Percentiles rank a stretch among this genome's conserved stretches.
Conservation (phyloP, 768 basidiomycete species). For the Panellus pusillus region DNA sequence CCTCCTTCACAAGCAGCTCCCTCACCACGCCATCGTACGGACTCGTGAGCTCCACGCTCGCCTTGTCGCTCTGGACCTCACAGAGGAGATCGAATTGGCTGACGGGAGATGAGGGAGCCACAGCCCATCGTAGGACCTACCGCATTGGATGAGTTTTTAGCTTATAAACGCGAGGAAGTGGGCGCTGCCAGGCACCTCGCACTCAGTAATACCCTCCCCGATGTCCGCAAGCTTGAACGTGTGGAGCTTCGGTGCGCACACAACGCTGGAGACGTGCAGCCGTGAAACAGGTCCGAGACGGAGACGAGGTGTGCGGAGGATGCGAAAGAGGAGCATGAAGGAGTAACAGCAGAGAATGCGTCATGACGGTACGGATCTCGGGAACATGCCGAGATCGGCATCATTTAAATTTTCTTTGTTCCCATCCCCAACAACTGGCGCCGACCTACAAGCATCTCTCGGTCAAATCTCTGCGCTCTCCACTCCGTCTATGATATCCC, state of each 20-base stretch:
- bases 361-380: too few species aligned
- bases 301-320: constrained; percentile 30
- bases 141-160: too few species aligned
- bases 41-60: constrained; percentile 87
- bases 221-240: constrained; percentile 82
- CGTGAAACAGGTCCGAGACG: constrained; percentile 22
- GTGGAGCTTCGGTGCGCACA: constrained; percentile 41
- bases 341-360: too few species aligned
- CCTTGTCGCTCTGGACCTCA: constrained; percentile 90
- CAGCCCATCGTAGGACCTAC: constrained; percentile 65
- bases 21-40: constrained; percentile 78
- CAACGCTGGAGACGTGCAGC: constrained; percentile 32
- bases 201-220: constrained; percentile 90
- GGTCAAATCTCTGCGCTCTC: too few species aligned
- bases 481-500: too few species aligned
- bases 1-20: constrained; percentile 74
- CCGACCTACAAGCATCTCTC: too few species aligned
- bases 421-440: too few species aligned
- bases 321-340: constrained; percentile 33
- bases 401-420: too few species aligned
- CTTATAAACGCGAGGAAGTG: too few species aligned
- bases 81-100: constrained; percentile 73
- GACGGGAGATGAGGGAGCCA: constrained; percentile 51
- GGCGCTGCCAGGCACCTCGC: constrained; percentile 50
- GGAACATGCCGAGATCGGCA: too few species aligned